Percentiles rank a stretch among this genome's conserved stretches.
Evolutionary conservation across 2,329 filamentous ascomycete species (phyloP).

Genomic region (Pyricularia grisea): DNA sequence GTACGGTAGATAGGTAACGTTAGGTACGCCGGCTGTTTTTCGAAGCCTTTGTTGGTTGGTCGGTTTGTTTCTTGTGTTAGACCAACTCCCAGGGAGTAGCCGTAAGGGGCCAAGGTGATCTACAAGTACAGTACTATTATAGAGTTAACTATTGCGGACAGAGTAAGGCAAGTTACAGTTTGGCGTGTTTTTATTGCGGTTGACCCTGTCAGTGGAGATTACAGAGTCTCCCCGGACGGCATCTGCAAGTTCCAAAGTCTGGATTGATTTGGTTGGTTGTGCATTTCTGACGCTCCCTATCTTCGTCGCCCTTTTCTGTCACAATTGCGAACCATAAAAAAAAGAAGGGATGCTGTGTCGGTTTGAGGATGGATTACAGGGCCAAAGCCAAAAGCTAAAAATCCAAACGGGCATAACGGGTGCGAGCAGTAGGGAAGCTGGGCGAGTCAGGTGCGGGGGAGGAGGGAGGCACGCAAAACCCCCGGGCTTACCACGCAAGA

Average conservation of each 20-base stretch:
- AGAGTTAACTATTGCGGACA: background rate
- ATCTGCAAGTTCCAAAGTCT: background rate
- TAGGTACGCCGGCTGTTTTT: background rate
- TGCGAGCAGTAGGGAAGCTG: background rate
- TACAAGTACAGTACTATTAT: background rate
- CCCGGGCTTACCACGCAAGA: background rate
- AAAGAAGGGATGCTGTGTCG: background rate
- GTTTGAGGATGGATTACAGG: background rate
- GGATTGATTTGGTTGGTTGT: background rate
- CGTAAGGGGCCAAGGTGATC: background rate
- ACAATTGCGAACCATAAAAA: background rate
- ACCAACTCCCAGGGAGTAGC: background rate
- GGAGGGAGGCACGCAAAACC: background rate
- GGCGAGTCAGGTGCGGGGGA: background rate
- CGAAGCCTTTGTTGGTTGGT: background rate
- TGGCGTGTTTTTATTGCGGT: background rate
- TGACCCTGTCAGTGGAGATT: background rate
- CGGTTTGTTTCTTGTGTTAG: background rate
- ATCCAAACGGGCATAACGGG: background rate
- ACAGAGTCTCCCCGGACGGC: background rate
- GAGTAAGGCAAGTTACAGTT: background rate
- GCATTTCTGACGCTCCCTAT: background rate
- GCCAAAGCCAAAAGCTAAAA: background rate
- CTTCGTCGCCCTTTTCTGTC: background rate
- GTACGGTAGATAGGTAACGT: background rate